phyloP scores from a whole-genome alignment of 1,139 yeast species.

The Lodderomyces beijingensis region DNA sequence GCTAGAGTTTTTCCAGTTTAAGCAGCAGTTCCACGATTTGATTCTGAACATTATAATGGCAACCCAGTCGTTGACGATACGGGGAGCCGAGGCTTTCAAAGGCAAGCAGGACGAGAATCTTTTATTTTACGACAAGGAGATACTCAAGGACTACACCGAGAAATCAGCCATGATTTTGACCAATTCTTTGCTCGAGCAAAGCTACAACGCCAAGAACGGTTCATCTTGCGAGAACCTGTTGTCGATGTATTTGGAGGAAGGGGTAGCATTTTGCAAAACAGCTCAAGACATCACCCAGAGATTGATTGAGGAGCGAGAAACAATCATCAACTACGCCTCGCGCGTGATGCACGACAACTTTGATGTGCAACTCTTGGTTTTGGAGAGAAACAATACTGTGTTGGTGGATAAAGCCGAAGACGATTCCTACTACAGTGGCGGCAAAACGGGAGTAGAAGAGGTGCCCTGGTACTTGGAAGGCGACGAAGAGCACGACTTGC shows the following conservation, averaged over 20 bases:
- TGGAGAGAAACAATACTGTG: constrained; percentile 58
- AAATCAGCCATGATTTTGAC: constrained; percentile 48
- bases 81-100: constrained; percentile 63
- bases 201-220: constrained; percentile 30
- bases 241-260: constrained; percentile 43
- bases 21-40: constrained; percentile 68
- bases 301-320: constrained; percentile 66
- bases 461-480: constrained; percentile 80
- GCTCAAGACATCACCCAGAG: constrained; percentile 48
- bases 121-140: constrained; percentile 37
- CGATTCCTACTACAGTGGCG: constrained; percentile 34
- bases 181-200: constrained; percentile 39
- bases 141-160: constrained; percentile 42
- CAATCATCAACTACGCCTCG: constrained; percentile 66
- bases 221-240: constrained; percentile 27
- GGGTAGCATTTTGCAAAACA: constrained; percentile 41
- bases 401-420: constrained; percentile 33
- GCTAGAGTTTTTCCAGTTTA: constrained; percentile 68
- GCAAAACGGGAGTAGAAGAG: constrained; percentile 33
- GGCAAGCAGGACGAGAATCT: constrained; percentile 58
- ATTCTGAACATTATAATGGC: constrained; percentile 60
- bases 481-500: constrained; percentile 69
- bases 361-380: constrained; percentile 55
- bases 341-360: constrained; percentile 74
- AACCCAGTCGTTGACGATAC: constrained; percentile 65